Percentiles rank a stretch among this genome's conserved stretches.
Conservation (phyloP, 805 yeast species). For the Huiozyma sinensis region DNA sequence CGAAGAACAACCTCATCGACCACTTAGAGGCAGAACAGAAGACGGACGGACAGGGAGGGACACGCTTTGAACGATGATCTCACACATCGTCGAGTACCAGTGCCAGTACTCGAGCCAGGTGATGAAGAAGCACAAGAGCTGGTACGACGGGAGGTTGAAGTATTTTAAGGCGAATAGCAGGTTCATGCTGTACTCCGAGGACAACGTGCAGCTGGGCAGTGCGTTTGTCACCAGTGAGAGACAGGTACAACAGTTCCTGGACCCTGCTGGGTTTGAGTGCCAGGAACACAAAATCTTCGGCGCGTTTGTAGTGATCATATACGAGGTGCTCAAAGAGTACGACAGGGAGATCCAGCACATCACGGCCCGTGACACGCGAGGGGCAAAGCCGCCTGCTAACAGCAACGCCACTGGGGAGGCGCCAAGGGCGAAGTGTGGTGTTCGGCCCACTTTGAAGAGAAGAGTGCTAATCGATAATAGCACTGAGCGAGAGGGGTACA, state of each 20-base stretch:
- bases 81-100: slow-evolving; percentile 16
- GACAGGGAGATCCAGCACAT: slow-evolving; percentile 11
- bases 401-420: background rate
- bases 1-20: too few species aligned
- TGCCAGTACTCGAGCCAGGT: slow-evolving; percentile 27
- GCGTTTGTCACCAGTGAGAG: slow-evolving; percentile 17
- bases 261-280: slow-evolving; percentile 14
- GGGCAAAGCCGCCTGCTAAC: background rate
- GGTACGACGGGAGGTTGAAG: slow-evolving; percentile 28
- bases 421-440: background rate
- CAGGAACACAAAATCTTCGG: slow-evolving; percentile 23
- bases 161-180: slow-evolving; percentile 14
- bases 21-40: background rate
- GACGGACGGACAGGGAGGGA: background rate
- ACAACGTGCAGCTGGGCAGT: slow-evolving; percentile 15
- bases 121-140: slow-evolving; percentile 24
- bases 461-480: background rate
- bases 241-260: slow-evolving; percentile 12
- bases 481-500: background rate
- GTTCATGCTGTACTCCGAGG: slow-evolving; percentile 16
- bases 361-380: background rate
- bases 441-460: background rate
- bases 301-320: slow-evolving; percentile 16
- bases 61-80: slow-evolving; percentile 7
- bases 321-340: slow-evolving; percentile 10